Percentiles rank a stretch among this genome's conserved stretches.
These are phyloP conservation scores for Colletotrichum destructivum DNA, from an alignment of 2,329 filamentous ascomycete genomes.

Conservation along the genomic window DNA sequence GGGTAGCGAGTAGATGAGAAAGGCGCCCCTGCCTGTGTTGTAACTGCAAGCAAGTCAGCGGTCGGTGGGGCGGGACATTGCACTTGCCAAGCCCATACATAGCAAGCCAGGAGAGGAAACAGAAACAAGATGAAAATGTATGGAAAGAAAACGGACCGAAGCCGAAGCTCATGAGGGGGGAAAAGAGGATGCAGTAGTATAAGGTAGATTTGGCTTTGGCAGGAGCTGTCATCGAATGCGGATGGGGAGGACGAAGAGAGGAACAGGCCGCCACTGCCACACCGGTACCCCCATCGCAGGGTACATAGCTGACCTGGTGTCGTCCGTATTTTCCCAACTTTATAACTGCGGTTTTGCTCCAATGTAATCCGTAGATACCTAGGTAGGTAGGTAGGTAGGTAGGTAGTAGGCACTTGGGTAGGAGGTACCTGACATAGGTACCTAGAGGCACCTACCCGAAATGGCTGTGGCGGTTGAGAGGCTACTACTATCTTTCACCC, in stretches of 20 bases:
- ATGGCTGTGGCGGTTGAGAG: conserved; percentile 4
- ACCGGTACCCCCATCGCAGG: background rate
- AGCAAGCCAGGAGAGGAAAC: background rate
- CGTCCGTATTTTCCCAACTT: background rate
- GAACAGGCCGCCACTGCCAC: conserved; percentile 17
- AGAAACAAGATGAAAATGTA: background rate
- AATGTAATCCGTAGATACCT: no score
- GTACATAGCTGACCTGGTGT: background rate
- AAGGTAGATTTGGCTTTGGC: background rate
- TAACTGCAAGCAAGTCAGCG: background rate
- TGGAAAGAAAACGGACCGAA: no score
- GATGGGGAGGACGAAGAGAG: conserved; percentile 5
- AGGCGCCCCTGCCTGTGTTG: no score
- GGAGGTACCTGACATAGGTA: background rate
- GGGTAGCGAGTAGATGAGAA: no score
- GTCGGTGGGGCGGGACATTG: background rate
- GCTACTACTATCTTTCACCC: background rate
- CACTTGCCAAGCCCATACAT: conserved; percentile 15
- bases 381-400: no score
- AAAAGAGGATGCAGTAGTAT: conserved; percentile 1
- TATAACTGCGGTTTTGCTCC: no score
- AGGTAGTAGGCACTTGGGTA: no score
- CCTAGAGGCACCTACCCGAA: background rate
- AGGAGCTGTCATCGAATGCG: background rate
- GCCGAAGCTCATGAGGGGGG: background rate